These are phyloP conservation scores for Chaetothyriales sp. DNA, from an alignment of 2,329 filamentous ascomycete genomes.

Conservation along the genomic window DNA sequence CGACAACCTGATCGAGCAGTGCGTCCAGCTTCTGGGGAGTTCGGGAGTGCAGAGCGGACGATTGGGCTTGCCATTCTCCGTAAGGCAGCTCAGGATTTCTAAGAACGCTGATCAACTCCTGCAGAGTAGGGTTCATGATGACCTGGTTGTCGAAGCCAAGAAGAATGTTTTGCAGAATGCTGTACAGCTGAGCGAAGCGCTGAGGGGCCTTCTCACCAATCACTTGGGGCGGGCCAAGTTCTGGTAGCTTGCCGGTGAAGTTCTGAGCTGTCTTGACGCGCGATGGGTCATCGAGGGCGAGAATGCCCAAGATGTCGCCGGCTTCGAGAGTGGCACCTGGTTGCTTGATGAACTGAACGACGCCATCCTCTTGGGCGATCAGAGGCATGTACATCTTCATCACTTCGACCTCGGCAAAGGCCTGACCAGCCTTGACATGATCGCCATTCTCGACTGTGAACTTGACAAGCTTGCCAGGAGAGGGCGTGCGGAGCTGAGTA, in stretches of 20 bases:
- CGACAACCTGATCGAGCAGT: slow-evolving; percentile 69
- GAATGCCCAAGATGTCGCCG: slow-evolving; percentile 94
- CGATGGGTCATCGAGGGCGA: slow-evolving; percentile 85
- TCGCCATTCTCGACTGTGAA: slow-evolving; percentile 91
- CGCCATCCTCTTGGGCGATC: slow-evolving; percentile 82
- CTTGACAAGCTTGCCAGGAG: slow-evolving; percentile 94
- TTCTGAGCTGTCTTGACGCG: slow-evolving; percentile 93
- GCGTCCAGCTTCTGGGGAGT: slow-evolving; percentile 90
- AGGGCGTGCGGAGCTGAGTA: slow-evolving; percentile 86
- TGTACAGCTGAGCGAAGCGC: slow-evolving; percentile 61
- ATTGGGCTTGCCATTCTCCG: slow-evolving; percentile 90
- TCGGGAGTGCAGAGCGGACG: slow-evolving; percentile 87
- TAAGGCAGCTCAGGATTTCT: slow-evolving; percentile 83
- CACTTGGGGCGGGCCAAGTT: slow-evolving; percentile 71
- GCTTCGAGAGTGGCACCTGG: slow-evolving; percentile 94
- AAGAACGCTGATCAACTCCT: slow-evolving; percentile 78
- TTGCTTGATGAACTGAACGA: slow-evolving; percentile 97
- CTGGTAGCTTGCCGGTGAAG: slow-evolving; percentile 79
- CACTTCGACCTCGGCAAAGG: slow-evolving; percentile 95
- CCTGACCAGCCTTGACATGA: slow-evolving; percentile 79
- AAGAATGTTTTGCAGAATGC: slow-evolving; percentile 73
- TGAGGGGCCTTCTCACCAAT: slow-evolving; percentile 85
- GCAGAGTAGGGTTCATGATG: slow-evolving; percentile 76
- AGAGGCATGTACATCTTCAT: slow-evolving; percentile 99
- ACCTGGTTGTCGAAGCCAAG: slow-evolving; percentile 93